Percentiles rank a stretch among this genome's conserved stretches.
Evolutionary conservation across 495 filamentous ascomycete genomes (phyloP).

Genomic region (Xylaria palmicola): DNA sequence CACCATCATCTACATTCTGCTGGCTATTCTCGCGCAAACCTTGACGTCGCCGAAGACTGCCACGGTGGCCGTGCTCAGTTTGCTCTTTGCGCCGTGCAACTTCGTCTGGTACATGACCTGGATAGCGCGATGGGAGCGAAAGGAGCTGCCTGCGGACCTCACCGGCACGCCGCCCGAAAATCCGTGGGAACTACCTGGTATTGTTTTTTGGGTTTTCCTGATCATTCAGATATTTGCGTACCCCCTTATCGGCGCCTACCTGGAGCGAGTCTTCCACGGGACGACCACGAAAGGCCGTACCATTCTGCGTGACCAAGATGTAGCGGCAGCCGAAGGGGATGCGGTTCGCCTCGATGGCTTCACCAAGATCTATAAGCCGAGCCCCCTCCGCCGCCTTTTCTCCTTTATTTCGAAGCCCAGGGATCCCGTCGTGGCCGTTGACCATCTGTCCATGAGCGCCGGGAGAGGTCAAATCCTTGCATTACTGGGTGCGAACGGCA

Average conservation of each 20-base stretch:
- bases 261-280: slow-evolving; percentile 75
- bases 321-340: slow-evolving; percentile 36
- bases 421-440: slow-evolving; percentile 69
- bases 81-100: slow-evolving; percentile 76
- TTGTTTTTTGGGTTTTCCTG: slow-evolving; percentile 67
- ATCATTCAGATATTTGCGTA: slow-evolving; percentile 72
- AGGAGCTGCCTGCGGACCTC: slow-evolving; percentile 55
- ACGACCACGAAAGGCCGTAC: slow-evolving; percentile 63
- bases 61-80: slow-evolving; percentile 59
- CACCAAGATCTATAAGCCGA: slow-evolving; percentile 71
- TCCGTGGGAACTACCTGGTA: slow-evolving; percentile 61
- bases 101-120: slow-evolving; percentile 70
- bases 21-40: slow-evolving; percentile 70
- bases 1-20: slow-evolving; percentile 61
- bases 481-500: slow-evolving; percentile 81
- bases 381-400: slow-evolving; percentile 58
- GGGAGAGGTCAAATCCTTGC: slow-evolving; percentile 76
- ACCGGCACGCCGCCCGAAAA: slow-evolving; percentile 55
- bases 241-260: slow-evolving; percentile 64
- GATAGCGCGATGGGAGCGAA: slow-evolving; percentile 65
- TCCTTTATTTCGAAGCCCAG: slow-evolving; percentile 52
- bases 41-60: slow-evolving; percentile 54
- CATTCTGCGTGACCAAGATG: slow-evolving; percentile 41
- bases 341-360: slow-evolving; percentile 67
- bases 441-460: slow-evolving; percentile 62